Base-by-base conservation (phyloP, 2,329 filamentous ascomycete genomes). In the Exophiala calicioides region DNA sequence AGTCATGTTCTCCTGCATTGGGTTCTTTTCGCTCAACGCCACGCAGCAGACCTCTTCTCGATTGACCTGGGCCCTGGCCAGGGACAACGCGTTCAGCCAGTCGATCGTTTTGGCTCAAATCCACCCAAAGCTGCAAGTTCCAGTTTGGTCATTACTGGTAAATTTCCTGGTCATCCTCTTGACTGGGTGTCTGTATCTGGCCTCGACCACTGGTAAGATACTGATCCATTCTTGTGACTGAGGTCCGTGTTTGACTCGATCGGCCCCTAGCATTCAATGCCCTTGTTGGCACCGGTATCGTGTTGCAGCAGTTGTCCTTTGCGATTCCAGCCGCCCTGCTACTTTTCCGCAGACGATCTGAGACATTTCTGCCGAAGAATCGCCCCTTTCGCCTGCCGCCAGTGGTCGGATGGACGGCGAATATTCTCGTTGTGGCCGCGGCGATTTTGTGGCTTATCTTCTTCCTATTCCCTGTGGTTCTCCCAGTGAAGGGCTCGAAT, bases 211-310 rank as follows among this genome's bases (percentile, higher is more conserved):
- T 3, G 60, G 34, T 37, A 37, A 12, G 32, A 15, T 19, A 5
- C 56, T 26, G 16, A 29, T 21, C 9, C 19, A 6, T 36, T 33
- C 12, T 24, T 33, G n/a, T n/a, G n/a, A n/a, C n/a, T n/a, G n/a
- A n/a, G n/a, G n/a, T n/a, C n/a, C n/a, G n/a, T n/a, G n/a, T n/a
- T n/a, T n/a, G n/a, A n/a, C n/a, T n/a, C n/a, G n/a, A n/a, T n/a
- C n/a, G n/a, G n/a, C n/a, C n/a, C n/a, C n/a, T n/a, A 40, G 57
- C 56, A 3, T 65, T 64, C 42, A 62, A 62, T 27, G 60, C 58
- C 3, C 52, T 63, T 8, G 56, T 64, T 13, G 56, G 60, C 1
- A 53, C 57, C 1, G 56, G 53, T 9, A 36, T 60, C 8, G 51
- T 61, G 31, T 44, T 55, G 4, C 42, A 51, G 27, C 47, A 53